Conservation (phyloP, 148 eudicot genomes). For the Chenopodium formosanum region DNA sequence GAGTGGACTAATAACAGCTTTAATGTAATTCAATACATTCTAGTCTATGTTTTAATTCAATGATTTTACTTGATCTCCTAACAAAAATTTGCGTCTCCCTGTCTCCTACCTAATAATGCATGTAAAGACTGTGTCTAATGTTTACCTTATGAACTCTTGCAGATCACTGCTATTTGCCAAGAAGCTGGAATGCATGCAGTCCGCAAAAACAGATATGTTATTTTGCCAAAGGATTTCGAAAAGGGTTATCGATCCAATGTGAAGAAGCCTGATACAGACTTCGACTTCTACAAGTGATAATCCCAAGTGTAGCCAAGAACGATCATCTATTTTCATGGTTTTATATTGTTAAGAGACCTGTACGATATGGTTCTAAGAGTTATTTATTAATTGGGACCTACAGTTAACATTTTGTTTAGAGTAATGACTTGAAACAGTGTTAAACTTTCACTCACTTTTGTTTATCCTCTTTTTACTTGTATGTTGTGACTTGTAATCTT, state of each 20-base stretch:
- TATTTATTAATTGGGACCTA: not conserved
- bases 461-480: too few species aligned
- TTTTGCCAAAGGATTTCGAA: constrained; percentile 86
- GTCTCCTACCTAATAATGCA: not conserved
- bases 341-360: constrained; percentile 4
- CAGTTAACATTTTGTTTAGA: not conserved
- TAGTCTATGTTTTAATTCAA: too few species aligned
- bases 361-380: not conserved
- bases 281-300: constrained; percentile 83
- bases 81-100: too few species aligned
- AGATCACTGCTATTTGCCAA: constrained; percentile 80
- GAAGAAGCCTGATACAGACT: constrained; percentile 90
- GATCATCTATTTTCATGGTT: not conserved
- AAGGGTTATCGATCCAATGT: constrained; percentile 88
- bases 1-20: too few species aligned
- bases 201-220: constrained; percentile 80
- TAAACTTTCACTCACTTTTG: not conserved
- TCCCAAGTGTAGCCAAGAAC: not conserved
- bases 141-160: constrained; percentile 10
- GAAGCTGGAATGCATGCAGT: constrained; percentile 89
- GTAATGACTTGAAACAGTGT: not conserved
- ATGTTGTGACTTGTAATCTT: not conserved
- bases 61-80: too few species aligned
- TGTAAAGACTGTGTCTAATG: not conserved
- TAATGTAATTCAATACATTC: too few species aligned